Percentiles rank a stretch among this genome's conserved stretches.
Evolutionary conservation across 164 flowering plant species (phyloP).

Genomic region (Vitis rupestris): DNA sequence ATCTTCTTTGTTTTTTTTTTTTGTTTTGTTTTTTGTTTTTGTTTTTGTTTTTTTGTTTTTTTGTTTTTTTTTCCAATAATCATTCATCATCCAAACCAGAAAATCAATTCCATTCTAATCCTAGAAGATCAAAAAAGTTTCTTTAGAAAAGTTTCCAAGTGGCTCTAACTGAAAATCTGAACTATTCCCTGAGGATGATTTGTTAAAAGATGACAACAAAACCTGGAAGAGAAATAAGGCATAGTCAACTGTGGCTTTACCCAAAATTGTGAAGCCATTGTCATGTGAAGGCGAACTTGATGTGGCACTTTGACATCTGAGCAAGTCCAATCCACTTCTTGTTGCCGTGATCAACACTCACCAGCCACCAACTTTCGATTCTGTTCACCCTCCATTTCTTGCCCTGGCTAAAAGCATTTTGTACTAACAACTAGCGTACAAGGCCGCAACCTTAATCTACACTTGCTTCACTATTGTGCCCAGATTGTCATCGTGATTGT

Average conservation of each 20-base stretch:
- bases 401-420: constrained; percentile 31
- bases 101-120: constrained; percentile 17
- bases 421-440: constrained; percentile 36
- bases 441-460: constrained; percentile 30
- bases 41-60: too few relatives aligned
- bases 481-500: too few relatives aligned
- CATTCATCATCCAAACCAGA: constrained; percentile 6
- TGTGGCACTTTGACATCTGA: constrained; percentile 26
- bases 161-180: too few relatives aligned
- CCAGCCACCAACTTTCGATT: constrained; percentile 21
- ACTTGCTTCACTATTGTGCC: constrained; percentile 11
- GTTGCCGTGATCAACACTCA: constrained; percentile 20
- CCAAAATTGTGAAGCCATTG: constrained; percentile 11
- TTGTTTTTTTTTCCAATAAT: too few relatives aligned
- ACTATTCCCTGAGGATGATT: too few relatives aligned
- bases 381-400: constrained; percentile 20
- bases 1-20: too few relatives aligned
- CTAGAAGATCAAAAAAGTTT: constrained; percentile 22
- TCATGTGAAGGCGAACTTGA: constrained; percentile 25
- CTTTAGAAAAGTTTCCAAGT: background rate
- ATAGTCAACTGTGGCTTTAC: background rate
- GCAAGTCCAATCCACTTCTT: constrained; percentile 26
- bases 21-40: too few relatives aligned
- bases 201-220: too few relatives aligned
- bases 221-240: too few relatives aligned